phyloP scores from a whole-genome alignment of 371 early-diverging fungal species.

The Syncephalastrum racemosum region DNA sequence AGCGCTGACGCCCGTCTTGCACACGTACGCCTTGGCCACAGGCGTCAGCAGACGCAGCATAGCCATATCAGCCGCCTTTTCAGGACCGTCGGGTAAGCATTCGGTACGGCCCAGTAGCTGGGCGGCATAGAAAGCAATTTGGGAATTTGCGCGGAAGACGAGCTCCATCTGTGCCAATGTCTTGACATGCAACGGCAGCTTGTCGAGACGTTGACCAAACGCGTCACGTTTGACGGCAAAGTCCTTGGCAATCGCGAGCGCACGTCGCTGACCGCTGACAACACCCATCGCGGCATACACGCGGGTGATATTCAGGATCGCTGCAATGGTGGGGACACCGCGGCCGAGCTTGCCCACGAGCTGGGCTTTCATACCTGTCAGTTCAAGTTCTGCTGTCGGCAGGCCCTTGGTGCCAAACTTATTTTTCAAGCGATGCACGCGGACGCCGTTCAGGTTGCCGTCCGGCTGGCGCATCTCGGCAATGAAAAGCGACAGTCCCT shows the following conservation, averaged over 20 bases:
- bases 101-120: constrained; percentile 60
- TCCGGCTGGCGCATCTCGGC: constrained; percentile 55
- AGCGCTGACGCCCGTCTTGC: constrained; percentile 48
- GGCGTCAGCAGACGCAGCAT: constrained; percentile 68
- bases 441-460: constrained; percentile 60
- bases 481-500: constrained; percentile 62
- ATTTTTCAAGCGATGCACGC: constrained; percentile 64
- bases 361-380: constrained; percentile 56
- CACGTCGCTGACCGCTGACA: constrained; percentile 44
- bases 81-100: constrained; percentile 7
- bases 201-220: constrained; percentile 33
- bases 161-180: constrained; percentile 59
- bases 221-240: constrained; percentile 59
- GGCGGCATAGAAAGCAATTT: constrained; percentile 56
- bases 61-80: constrained; percentile 28
- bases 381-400: constrained; percentile 73
- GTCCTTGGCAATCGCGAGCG: constrained; percentile 55
- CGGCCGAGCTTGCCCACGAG: constrained; percentile 55
- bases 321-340: constrained; percentile 63
- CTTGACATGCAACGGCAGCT: constrained; percentile 61
- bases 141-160: constrained; percentile 48
- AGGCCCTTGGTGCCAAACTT: constrained; percentile 69
- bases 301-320: constrained; percentile 68
- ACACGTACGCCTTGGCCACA: constrained; percentile 58
- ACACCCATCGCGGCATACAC: constrained; percentile 59